phyloP scores from a whole-genome alignment of 2,329 filamentous ascomycete species.

The Calonectria hawksworthii region DNA sequence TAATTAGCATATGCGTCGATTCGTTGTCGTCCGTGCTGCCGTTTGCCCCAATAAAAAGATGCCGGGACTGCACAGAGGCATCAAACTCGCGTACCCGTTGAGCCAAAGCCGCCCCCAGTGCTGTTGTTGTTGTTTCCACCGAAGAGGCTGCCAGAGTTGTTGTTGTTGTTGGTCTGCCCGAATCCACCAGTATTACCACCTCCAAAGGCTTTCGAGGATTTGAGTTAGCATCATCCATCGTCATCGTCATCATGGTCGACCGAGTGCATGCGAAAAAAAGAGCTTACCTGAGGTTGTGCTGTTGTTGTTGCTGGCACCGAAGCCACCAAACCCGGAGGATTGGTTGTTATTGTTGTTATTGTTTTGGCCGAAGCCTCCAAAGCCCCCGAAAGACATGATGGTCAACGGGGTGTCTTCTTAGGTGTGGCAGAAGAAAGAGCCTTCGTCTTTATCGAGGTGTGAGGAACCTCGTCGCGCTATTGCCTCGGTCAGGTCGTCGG shows the following conservation, averaged over 20 bases:
- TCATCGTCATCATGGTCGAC: conserved; percentile 20
- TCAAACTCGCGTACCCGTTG: conserved; percentile 49
- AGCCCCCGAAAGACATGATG: conserved; percentile 69
- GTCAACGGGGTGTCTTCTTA: conserved; percentile 35
- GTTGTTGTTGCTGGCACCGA: conserved; percentile 59
- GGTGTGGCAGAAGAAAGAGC: conserved; percentile 35
- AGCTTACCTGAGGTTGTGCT: conserved; percentile 67
- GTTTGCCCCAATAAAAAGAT: conserved; percentile 35
- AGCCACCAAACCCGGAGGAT: conserved; percentile 69
- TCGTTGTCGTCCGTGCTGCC: conserved; percentile 15
- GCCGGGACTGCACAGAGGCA: conserved; percentile 31
- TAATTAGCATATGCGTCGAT: conserved; percentile 37
- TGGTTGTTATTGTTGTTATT: conserved; percentile 59
- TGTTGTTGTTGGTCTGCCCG: conserved; percentile 54
- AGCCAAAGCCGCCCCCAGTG: conserved; percentile 53
- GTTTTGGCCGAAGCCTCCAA: conserved; percentile 70
- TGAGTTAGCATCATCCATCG: conserved; percentile 42
- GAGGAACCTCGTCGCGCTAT: conserved; percentile 37
- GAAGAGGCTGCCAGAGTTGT: conserved; percentile 59
- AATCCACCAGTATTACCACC: conserved; percentile 56
- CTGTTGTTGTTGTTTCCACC: conserved; percentile 53
- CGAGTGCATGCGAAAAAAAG: conserved; percentile 22
- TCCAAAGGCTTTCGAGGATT: conserved; percentile 50
- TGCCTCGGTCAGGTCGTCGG: conserved; percentile 33
- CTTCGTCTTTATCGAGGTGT: conserved; percentile 31